Evolutionary conservation across 305 asterid species (phyloP), one percentile per base, ranked within the genome.

Genomic region (Withania somnifera): DNA sequence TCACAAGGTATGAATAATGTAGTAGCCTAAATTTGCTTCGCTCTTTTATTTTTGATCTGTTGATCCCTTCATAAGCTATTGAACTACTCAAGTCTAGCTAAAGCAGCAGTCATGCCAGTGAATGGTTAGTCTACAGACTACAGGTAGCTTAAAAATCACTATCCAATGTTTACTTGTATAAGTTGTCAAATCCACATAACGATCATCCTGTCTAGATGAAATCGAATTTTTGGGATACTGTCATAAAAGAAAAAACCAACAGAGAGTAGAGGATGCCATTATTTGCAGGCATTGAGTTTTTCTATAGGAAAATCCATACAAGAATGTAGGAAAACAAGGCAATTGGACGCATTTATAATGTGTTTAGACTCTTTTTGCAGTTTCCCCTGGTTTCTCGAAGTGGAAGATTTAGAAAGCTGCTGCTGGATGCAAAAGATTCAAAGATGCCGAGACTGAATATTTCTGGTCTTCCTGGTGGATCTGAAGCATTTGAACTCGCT

Each of bases 311-410:
- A 30, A n/a, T n/a, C n/a, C n/a, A n/a, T n/a, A n/a, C n/a, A n/a
- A n/a, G n/a, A n/a, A n/a, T n/a, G n/a, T n/a, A n/a, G n/a, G n/a
- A n/a, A n/a, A n/a, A n/a, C n/a, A n/a, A n/a, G n/a, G n/a, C 69
- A 28, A 19, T 61, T 28, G 69, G 40, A 30, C 6, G 45, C 24
- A 45, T 63, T 63, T 28, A 7, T 63, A 63, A 63, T 63, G 24
- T 17, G 8, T 63, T 28, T 63, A 30, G 24, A 30, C 24, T 63
- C 42, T 78, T 56, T 54, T 22, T 87, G 87, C 94, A 95, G 98
- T 92, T 93, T 71, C 98, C 98, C 68, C 90, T 95, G 30, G 97
- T 93, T 85, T 91, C 98, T 22, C 83, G 94, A 78, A 91, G 98
- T 75, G 98, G 98, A 32, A 87, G 86, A 79, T 90, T 95, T 60